Conservation (phyloP, 2,329 filamentous ascomycete species). For the Penicillium sp. region DNA sequence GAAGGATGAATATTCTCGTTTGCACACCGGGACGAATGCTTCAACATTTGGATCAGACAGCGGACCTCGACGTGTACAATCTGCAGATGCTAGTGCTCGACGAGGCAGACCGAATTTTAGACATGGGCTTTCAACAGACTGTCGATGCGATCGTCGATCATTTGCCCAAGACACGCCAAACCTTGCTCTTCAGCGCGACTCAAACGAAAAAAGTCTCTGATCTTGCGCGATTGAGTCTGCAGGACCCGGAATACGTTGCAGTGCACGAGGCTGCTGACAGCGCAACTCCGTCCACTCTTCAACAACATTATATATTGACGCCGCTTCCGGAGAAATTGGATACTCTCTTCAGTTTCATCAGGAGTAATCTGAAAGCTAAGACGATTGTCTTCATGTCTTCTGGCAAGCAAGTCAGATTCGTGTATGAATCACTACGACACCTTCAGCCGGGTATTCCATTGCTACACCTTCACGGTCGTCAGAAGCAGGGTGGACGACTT, state of each 20-base stretch:
- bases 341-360: slow-evolving; percentile 87
- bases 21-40: slow-evolving; percentile 93
- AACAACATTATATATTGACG: slow-evolving; percentile 87
- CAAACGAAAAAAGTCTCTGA: slow-evolving; percentile 94
- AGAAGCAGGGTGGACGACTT: slow-evolving; percentile 83
- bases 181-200: slow-evolving; percentile 90
- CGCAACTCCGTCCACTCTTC: slow-evolving; percentile 77
- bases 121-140: slow-evolving; percentile 90
- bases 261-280: slow-evolving; percentile 78
- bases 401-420: slow-evolving; percentile 93
- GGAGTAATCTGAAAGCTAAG: slow-evolving; percentile 85
- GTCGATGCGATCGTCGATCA: slow-evolving; percentile 93
- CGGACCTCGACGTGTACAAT: slow-evolving; percentile 83
- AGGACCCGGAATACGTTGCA: slow-evolving; percentile 90
- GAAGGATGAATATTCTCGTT: slow-evolving; percentile 94
- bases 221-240: slow-evolving; percentile 78
- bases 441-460: slow-evolving; percentile 91
- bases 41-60: slow-evolving; percentile 93
- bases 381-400: slow-evolving; percentile 94
- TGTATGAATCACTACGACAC: slow-evolving; percentile 88
- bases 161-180: slow-evolving; percentile 79
- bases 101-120: slow-evolving; percentile 93
- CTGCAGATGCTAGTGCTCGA: slow-evolving; percentile 90
- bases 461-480: slow-evolving; percentile 86
- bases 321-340: slow-evolving; percentile 86